Evolutionary conservation across 371 early-diverging fungal genomes (phyloP).

Genomic region (Nematocida minor): DNA sequence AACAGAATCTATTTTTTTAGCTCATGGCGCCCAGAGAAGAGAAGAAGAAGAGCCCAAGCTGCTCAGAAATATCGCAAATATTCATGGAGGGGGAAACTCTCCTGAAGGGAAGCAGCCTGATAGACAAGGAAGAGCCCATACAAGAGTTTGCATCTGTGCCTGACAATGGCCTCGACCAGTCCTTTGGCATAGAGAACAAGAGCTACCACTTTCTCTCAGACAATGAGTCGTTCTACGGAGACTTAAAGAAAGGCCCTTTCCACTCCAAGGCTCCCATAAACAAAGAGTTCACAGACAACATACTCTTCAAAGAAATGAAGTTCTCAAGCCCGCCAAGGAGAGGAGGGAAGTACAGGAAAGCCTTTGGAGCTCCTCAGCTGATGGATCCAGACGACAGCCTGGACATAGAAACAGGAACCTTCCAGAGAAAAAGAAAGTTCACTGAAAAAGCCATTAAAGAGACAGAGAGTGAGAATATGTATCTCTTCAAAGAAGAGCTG

Average conservation of each 20-base stretch:
- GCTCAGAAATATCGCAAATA: constrained; percentile 3
- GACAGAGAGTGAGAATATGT: not conserved
- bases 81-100: not conserved
- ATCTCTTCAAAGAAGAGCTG: not conserved
- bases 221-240: constrained; percentile 1
- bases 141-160: not conserved
- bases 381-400: constrained; percentile 46
- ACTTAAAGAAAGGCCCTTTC: constrained; percentile 5
- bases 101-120: not conserved
- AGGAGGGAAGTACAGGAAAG: not conserved
- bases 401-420: constrained; percentile 35
- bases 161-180: constrained; percentile 7
- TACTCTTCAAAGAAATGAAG: constrained; percentile 6
- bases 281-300: constrained; percentile 6
- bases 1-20: not conserved
- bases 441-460: not conserved
- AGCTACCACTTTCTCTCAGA: not conserved
- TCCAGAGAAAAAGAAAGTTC: not conserved
- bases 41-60: not conserved
- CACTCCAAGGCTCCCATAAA: not conserved
- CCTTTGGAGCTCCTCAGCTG: not conserved
- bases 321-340: constrained; percentile 26
- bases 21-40: not conserved
- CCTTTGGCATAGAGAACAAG: constrained; percentile 33
- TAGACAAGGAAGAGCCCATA: not conserved